These are phyloP conservation scores for Bruguiera hainesii DNA, from an alignment of 441 rosid genomes.

Conservation along the genomic window DNA sequence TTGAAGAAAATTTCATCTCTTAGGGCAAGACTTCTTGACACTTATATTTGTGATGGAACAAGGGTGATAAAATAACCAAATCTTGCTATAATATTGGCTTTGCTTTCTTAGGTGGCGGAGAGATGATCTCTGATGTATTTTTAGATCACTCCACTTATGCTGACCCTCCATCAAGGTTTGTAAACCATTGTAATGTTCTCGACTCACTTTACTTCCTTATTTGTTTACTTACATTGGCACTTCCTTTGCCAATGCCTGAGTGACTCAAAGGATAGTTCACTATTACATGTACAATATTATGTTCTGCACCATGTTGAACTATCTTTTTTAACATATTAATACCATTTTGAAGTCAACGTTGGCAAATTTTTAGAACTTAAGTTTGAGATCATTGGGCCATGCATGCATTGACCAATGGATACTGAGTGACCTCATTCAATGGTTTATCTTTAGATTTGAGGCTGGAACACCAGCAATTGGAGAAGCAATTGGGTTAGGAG, in stretches of 20 bases:
- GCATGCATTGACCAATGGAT: neutral
- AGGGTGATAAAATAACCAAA: constrained; percentile 10
- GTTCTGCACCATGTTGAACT: too few relatives aligned
- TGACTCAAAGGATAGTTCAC: too few relatives aligned
- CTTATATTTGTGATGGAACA: neutral
- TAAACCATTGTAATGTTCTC: neutral
- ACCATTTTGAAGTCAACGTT: too few relatives aligned
- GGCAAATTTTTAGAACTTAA: too few relatives aligned
- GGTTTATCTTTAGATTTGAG: constrained; percentile 60
- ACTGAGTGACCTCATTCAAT: constrained; percentile 4
- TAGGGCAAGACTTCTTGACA: constrained; percentile 4
- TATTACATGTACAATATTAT: too few relatives aligned
- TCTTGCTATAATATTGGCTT: constrained; percentile 9
- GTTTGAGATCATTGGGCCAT: neutral
- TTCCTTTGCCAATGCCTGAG: too few relatives aligned
- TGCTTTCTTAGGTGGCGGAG: constrained; percentile 74
- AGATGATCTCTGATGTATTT: constrained; percentile 93
- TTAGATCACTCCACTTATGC: constrained; percentile 96
- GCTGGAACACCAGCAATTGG: constrained; percentile 74
- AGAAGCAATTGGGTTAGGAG: constrained; percentile 35
- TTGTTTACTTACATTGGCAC: constrained; percentile 2
- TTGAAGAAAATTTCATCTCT: neutral
- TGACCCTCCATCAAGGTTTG: constrained; percentile 90
- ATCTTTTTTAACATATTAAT: too few relatives aligned
- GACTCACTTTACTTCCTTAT: neutral